A percentile compares a stretch with the other conserved stretches of the same genome.
phyloP scores from a whole-genome alignment of 2,329 filamentous ascomycete genomes.

The Lasiodiplodia citricola region DNA sequence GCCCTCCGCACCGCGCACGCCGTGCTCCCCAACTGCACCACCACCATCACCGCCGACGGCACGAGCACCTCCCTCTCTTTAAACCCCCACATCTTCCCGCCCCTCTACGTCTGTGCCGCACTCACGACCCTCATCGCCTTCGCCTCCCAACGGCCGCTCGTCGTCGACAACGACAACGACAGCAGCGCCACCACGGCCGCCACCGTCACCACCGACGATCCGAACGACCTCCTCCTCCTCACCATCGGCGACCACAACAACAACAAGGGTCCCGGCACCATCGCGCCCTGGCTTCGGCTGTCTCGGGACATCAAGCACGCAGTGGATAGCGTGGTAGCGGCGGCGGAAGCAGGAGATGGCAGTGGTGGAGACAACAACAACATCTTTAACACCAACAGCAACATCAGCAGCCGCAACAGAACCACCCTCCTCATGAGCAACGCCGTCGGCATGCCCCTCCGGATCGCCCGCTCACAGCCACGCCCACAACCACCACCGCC shows the following conservation, averaged over 20 bases:
- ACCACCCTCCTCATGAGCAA: background rate
- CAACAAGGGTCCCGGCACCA: conserved; percentile 27
- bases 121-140: conserved; percentile 36
- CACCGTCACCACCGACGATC: conserved; percentile 15
- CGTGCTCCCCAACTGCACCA: conserved; percentile 40
- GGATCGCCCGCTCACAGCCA: background rate
- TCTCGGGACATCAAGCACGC: conserved; percentile 43
- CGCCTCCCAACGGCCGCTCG: conserved; percentile 29
- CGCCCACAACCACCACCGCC: too few species aligned
- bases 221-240: conserved; percentile 45
- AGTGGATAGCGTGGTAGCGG: conserved; percentile 37
- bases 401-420: background rate
- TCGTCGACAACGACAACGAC: background rate
- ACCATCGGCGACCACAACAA: conserved; percentile 29
- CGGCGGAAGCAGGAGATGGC: conserved; percentile 30
- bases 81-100: conserved; percentile 13
- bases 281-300: conserved; percentile 47
- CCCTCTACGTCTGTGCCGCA: conserved; percentile 48
- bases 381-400: background rate
- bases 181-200: background rate
- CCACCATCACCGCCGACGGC: conserved; percentile 34
- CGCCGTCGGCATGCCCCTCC: background rate
- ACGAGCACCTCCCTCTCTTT: background rate
- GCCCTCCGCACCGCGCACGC: conserved; percentile 40
- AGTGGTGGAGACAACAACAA: background rate